A percentile compares a stretch with the other conserved stretches of the same genome.
Evolutionary conservation across 805 yeast species (phyloP).

Genomic region (Wickerhamiella sergipiensis): DNA sequence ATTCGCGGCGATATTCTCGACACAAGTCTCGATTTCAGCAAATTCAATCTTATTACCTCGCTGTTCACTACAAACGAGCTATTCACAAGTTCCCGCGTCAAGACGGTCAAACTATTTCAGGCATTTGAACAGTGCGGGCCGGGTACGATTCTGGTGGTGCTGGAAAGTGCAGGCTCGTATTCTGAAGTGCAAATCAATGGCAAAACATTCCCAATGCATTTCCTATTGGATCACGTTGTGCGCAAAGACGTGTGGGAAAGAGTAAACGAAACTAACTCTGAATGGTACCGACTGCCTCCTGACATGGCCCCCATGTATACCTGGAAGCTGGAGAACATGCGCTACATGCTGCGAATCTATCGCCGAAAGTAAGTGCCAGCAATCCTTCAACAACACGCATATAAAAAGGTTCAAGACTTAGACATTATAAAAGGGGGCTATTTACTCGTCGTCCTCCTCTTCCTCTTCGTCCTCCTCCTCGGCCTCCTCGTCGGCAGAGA

Average conservation of each 20-base stretch:
- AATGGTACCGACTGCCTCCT: slow-evolving; percentile 56
- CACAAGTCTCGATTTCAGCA: neutral
- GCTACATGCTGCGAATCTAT: slow-evolving; percentile 70
- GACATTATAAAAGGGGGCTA: neutral
- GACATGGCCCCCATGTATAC: slow-evolving; percentile 36
- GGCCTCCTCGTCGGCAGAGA: slow-evolving; percentile 89
- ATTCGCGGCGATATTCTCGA: slow-evolving; percentile 20
- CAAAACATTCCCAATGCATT: slow-evolving; percentile 71
- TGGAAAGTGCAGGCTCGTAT: slow-evolving; percentile 85
- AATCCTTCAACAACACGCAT: no score
- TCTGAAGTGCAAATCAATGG: slow-evolving; percentile 66
- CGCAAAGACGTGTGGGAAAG: slow-evolving; percentile 42
- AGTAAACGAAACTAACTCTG: slow-evolving; percentile 52
- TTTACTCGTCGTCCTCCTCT: slow-evolving; percentile 19
- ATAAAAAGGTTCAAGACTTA: neutral
- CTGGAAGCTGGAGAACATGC: slow-evolving; percentile 72
- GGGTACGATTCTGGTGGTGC: slow-evolving; percentile 51
- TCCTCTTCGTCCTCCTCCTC: slow-evolving; percentile 65
- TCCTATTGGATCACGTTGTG: slow-evolving; percentile 58
- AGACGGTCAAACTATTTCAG: slow-evolving; percentile 47
- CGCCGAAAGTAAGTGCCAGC: slow-evolving; percentile 24
- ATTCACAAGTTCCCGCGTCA: slow-evolving; percentile 52
- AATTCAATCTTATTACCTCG: slow-evolving; percentile 38
- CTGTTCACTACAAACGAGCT: slow-evolving; percentile 81
- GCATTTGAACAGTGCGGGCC: slow-evolving; percentile 34